phyloP scores from a whole-genome alignment of 2,329 filamentous ascomycete genomes.

The Leptographium wingfieldii region DNA sequence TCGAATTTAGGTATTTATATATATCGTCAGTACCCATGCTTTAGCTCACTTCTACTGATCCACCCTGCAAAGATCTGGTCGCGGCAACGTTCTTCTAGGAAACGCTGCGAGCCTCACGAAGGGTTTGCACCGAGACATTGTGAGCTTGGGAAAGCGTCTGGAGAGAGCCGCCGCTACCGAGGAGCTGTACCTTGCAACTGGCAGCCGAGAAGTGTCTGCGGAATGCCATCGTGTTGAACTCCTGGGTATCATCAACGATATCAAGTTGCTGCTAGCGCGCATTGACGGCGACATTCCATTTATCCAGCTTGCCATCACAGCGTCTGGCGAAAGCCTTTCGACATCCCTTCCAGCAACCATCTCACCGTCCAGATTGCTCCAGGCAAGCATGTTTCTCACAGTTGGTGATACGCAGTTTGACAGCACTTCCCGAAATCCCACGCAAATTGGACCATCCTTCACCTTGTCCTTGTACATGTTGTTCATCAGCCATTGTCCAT shows the following conservation, averaged over 20 bases:
- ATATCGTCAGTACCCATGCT: not conserved
- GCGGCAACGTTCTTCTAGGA: conserved; percentile 54
- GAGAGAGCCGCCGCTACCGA: conserved; percentile 55
- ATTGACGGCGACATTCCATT: conserved; percentile 89
- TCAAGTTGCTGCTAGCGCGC: conserved; percentile 58
- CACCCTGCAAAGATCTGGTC: conserved; percentile 26
- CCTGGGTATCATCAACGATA: conserved; percentile 57
- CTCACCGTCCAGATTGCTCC: conserved; percentile 79
- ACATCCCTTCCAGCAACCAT: conserved; percentile 69
- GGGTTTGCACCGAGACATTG: conserved; percentile 70
- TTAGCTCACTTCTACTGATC: not conserved
- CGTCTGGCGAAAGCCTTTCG: conserved; percentile 78
- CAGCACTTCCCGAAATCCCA: conserved; percentile 45
- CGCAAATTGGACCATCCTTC: conserved; percentile 81
- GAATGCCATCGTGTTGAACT: conserved; percentile 52
- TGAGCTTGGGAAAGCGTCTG: conserved; percentile 62
- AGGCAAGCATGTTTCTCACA: conserved; percentile 84
- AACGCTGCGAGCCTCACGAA: conserved; percentile 76
- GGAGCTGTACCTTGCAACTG: conserved; percentile 34
- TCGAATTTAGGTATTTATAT: conserved; percentile 60
- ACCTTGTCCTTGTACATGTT: conserved; percentile 89
- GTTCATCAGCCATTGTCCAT: conserved; percentile 59
- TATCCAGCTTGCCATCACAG: conserved; percentile 86
- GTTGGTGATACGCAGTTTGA: conserved; percentile 77
- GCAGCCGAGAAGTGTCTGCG: conserved; percentile 32